Base-by-base conservation (phyloP, 257 asterid species). In the Scutellaria galericulata region DNA sequence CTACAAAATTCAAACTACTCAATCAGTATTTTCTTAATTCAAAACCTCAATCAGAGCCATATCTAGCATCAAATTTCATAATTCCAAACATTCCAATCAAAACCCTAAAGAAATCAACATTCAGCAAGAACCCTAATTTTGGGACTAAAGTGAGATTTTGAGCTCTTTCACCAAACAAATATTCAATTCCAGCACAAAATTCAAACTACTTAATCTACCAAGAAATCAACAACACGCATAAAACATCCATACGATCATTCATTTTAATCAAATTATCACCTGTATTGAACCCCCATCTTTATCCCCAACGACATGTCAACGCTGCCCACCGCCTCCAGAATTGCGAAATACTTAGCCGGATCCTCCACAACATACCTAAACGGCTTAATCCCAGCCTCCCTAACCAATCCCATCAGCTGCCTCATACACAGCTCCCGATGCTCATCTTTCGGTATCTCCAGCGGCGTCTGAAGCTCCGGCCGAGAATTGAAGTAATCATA, bases 211-310 rank as follows among this genome's bases (percentile, higher is more conserved):
- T 18, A 63, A 48, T 68, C 22, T 5, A 42, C 27, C 31, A 72
- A 20, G 18, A n/a, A 31, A 61, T 14, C 18, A 66, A 51, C 39
- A 7, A 3, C 55, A 60, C 22, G 59, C 31, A 56, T 1, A 22
- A 31, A 27, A 40, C 44, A 54, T 7, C 53, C 7, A 7, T 41
- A 66, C 35, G 50, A 41, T 8, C 59, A 53, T 42, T n/a, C 61
- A 73, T 59, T 73, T 9, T 7, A 66, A 9, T 9, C 27, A 7
- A 7, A 27, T 1, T 4, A 77, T 79, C 53, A 94, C 99, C 99
- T 94, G 94, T 83, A 94, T 60, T 94, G 99, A 54, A 94, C 99
- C 5, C 98, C 99, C 91, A 88, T 78, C 82, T 94, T 94, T 79
- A 94, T 90, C 79, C 93, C 99, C 71, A 94, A 81, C 7, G 99